A percentile compares a stretch with the other conserved stretches of the same genome.
Evolutionary conservation across 2,329 filamentous ascomycete species (phyloP).

Genomic region (Neopestalotiopsis sp.): DNA sequence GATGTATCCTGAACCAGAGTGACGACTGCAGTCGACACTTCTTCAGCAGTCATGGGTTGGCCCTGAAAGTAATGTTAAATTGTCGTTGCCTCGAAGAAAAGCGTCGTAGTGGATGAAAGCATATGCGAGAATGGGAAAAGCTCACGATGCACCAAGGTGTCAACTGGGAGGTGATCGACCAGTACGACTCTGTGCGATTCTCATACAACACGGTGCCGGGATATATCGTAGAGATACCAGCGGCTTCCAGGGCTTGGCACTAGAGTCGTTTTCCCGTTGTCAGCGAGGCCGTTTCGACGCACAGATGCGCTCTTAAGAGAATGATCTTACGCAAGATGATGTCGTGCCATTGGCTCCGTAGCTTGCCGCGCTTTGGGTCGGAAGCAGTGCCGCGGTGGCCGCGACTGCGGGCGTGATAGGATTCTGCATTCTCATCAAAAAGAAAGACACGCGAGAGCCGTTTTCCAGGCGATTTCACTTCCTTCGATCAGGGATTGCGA

Average conservation of each 20-base stretch:
- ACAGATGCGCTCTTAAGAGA: neutral
- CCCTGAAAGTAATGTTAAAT: neutral
- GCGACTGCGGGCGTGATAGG: neutral
- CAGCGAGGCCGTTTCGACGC: too few species aligned
- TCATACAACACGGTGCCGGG: slow-evolving; percentile 10
- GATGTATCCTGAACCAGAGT: slow-evolving; percentile 24
- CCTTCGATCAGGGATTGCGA: too few species aligned
- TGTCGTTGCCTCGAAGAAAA: too few species aligned
- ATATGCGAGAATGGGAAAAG: neutral
- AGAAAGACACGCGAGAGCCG: neutral
- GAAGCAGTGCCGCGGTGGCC: neutral
- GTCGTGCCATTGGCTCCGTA: neutral
- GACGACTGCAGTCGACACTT: slow-evolving; percentile 17
- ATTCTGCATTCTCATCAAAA: neutral
- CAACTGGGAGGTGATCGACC: slow-evolving; percentile 19
- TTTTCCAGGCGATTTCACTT: too few species aligned
- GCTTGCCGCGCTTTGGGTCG: neutral
- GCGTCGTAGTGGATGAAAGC: neutral
- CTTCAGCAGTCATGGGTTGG: slow-evolving; percentile 18
- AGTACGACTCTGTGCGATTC: slow-evolving; percentile 17
- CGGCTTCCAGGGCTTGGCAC: neutral
- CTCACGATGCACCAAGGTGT: slow-evolving; percentile 20
- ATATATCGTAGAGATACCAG: neutral
- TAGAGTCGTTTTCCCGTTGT: neutral
- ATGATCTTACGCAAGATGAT: slow-evolving; percentile 14